phyloP scores from a whole-genome alignment of 2,329 filamentous ascomycete genomes.

The Xylaria sp. region DNA sequence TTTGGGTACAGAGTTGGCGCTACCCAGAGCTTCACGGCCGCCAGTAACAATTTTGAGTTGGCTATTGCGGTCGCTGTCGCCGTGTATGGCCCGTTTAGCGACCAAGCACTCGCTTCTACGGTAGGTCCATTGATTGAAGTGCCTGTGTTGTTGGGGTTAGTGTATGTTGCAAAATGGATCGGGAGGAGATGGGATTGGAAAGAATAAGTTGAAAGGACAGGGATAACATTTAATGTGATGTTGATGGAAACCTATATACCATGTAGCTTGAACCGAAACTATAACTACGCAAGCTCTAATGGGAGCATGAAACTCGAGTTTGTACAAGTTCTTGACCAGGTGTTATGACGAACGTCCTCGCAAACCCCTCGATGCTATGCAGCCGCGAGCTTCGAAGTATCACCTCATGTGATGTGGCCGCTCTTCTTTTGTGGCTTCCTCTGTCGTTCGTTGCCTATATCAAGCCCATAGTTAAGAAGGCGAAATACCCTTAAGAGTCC shows the following conservation, averaged over 20 bases:
- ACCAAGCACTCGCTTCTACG: slow-evolving; percentile 83
- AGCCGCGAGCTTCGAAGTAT: not conserved
- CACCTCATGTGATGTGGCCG: not conserved
- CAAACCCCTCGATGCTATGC: too few species aligned
- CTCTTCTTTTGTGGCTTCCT: not conserved
- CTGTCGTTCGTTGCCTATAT: not conserved
- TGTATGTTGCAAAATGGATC: slow-evolving; percentile 76
- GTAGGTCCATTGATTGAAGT: slow-evolving; percentile 90
- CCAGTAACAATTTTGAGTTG: slow-evolving; percentile 93
- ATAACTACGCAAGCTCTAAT: not conserved
- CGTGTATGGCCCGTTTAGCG: slow-evolving; percentile 79
- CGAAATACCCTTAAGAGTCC: not conserved
- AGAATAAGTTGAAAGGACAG: slow-evolving; percentile 41
- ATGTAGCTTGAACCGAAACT: not conserved
- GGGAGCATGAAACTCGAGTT: not conserved
- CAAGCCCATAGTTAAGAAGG: not conserved
- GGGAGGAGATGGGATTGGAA: slow-evolving; percentile 66
- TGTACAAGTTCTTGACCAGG: not conserved
- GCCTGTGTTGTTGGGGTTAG: slow-evolving; percentile 79
- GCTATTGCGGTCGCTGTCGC: slow-evolving; percentile 89
- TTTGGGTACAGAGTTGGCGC: slow-evolving; percentile 76
- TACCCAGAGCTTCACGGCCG: slow-evolving; percentile 88
- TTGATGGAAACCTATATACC: not conserved
- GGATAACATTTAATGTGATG: not conserved
- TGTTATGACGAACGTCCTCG: not conserved